Conservation (phyloP, 441 rosid species). For the Biscutella laevigata region DNA sequence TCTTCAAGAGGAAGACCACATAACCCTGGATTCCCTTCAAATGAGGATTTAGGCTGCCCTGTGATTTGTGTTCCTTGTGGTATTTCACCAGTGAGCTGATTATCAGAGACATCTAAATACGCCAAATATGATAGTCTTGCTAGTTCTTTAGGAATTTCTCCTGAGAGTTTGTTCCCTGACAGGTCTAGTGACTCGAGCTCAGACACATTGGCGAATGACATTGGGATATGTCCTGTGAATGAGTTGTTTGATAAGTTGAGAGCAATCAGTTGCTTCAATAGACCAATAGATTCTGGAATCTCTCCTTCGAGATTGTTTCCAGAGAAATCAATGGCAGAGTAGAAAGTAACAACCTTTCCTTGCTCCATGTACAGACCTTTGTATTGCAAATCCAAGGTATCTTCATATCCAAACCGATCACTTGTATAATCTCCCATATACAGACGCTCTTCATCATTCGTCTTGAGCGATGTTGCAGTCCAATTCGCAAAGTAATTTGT, state of each 20-base stretch:
- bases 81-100: slow-evolving; percentile 27
- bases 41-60: slow-evolving; percentile 25
- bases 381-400: slow-evolving; percentile 20
- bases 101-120: slow-evolving; percentile 24
- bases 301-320: neutral
- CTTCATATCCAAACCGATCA: too few species aligned
- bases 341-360: neutral
- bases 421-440: too few species aligned
- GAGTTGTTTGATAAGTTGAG: slow-evolving; percentile 11
- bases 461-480: slow-evolving; percentile 26
- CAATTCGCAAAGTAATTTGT: slow-evolving; percentile 21
- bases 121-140: slow-evolving; percentile 26
- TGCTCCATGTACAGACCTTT: neutral
- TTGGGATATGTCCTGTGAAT: slow-evolving; percentile 12
- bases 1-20: slow-evolving; percentile 31
- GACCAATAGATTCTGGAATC: slow-evolving; percentile 3
- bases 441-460: neutral
- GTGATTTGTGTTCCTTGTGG: slow-evolving; percentile 18
- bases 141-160: slow-evolving; percentile 23
- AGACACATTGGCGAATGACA: too few species aligned
- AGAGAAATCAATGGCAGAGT: neutral
- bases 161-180: slow-evolving; percentile 9
- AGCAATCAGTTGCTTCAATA: neutral
- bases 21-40: slow-evolving; percentile 22
- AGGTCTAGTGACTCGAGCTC: slow-evolving; percentile 36